Evolutionary conservation across 306 rosid genomes (phyloP).

Genomic region (Medicago lupulina): DNA sequence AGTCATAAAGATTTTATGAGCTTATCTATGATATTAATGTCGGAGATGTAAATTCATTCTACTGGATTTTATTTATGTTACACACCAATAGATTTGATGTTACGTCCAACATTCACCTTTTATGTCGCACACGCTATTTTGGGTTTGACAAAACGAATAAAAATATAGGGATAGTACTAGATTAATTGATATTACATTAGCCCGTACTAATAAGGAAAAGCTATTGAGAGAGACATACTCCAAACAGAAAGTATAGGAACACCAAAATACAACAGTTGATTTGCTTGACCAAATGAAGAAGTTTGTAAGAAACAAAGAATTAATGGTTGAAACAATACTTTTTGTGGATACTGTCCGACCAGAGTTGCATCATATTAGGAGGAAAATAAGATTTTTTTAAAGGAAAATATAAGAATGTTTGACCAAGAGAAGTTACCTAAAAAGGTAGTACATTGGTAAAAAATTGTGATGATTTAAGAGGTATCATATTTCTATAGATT

Average conservation of each 20-base stretch:
- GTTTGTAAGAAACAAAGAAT: background rate
- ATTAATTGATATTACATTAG: background rate
- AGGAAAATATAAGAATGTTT: background rate
- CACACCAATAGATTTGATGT: conserved; percentile 29
- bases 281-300: conserved; percentile 9
- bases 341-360: background rate
- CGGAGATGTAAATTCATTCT: conserved; percentile 2
- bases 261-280: conserved; percentile 3
- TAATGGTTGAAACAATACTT: conserved; percentile 2
- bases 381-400: background rate
- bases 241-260: background rate
- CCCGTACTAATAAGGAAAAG: conserved; percentile 15
- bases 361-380: background rate
- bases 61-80: background rate
- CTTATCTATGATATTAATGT: conserved; percentile 33
- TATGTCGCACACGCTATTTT: conserved; percentile 37
- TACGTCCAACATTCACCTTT: conserved; percentile 16
- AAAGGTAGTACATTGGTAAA: no score
- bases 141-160: background rate
- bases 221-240: background rate
- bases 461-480: no score
- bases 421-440: no score
- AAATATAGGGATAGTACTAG: background rate
- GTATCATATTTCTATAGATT: no score
- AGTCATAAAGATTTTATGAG: conserved; percentile 18